Evolutionary conservation across 164 flowering plant species (phyloP).

Genomic region (Aristolochia californica): DNA sequence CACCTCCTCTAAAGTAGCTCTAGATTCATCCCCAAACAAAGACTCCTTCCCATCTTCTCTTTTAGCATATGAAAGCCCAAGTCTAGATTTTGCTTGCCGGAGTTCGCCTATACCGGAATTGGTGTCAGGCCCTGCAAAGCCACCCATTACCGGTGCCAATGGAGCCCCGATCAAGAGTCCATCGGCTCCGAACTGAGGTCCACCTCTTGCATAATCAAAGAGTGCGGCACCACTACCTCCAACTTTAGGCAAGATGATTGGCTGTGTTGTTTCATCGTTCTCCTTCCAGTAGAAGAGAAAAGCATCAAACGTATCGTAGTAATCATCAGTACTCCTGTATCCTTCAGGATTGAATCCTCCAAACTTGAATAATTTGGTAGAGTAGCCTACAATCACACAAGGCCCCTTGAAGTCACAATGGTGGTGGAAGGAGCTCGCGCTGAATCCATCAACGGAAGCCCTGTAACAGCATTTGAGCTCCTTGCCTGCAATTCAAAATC

Average conservation of each 20-base stretch:
- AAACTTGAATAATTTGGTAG: slow-evolving; percentile 66
- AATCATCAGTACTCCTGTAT: slow-evolving; percentile 76
- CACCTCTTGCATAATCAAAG: slow-evolving; percentile 89
- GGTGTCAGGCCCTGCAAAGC: slow-evolving; percentile 85
- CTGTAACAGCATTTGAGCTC: slow-evolving; percentile 88
- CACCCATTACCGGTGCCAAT: slow-evolving; percentile 83
- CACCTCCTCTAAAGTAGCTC: slow-evolving; percentile 54
- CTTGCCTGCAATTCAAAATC: slow-evolving; percentile 33
- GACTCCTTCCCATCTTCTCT: slow-evolving; percentile 87
- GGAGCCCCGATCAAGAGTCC: slow-evolving; percentile 95
- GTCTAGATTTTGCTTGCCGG: slow-evolving; percentile 76
- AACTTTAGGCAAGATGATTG: slow-evolving; percentile 60
- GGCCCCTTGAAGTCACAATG: slow-evolving; percentile 86
- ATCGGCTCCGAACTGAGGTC: slow-evolving; percentile 90
- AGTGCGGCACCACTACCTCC: slow-evolving; percentile 97
- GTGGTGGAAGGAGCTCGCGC: slow-evolving; percentile 61
- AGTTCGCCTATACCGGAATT: slow-evolving; percentile 76
- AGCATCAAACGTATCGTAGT: slow-evolving; percentile 83
- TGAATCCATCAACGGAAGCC: slow-evolving; percentile 72
- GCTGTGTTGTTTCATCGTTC: slow-evolving; percentile 11
- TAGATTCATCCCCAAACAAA: slow-evolving; percentile 71
- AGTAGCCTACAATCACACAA: slow-evolving; percentile 79
- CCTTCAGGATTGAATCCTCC: slow-evolving; percentile 95
- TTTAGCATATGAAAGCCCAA: slow-evolving; percentile 82
- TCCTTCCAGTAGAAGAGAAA: slow-evolving; percentile 73